Evolutionary conservation across 2,329 filamentous ascomycete species (phyloP).

Genomic region (Botrytis tulipae): DNA sequence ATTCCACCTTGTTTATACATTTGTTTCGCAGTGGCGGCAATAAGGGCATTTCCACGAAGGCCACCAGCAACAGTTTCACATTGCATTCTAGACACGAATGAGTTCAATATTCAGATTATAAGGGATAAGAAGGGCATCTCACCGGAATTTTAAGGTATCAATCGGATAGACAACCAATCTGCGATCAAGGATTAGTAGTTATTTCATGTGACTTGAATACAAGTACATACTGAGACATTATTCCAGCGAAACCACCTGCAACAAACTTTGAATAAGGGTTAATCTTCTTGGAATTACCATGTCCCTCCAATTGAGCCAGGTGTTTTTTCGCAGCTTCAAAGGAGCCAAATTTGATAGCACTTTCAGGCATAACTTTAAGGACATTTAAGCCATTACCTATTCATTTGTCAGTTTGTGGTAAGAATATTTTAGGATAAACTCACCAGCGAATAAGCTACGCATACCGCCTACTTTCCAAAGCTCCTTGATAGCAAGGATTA

Average conservation of each 20-base stretch:
- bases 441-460: constrained; percentile 89
- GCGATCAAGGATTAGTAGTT: constrained; percentile 22
- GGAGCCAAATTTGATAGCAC: constrained; percentile 95
- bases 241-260: constrained; percentile 86
- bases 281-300: constrained; percentile 76
- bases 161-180: constrained; percentile 79
- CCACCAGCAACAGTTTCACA: constrained; percentile 90
- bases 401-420: constrained; percentile 21
- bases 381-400: constrained; percentile 94
- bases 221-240: constrained; percentile 77
- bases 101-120: constrained; percentile 20
- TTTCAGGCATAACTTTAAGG: constrained; percentile 97
- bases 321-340: constrained; percentile 93
- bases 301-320: constrained; percentile 83
- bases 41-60: constrained; percentile 76
- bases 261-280: constrained; percentile 84
- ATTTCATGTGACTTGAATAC: constrained; percentile 3
- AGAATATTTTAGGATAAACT: constrained; percentile 35
- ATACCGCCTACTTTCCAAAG: constrained; percentile 84
- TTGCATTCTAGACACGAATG: constrained; percentile 59
- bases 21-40: constrained; percentile 77
- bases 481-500: constrained; percentile 70
- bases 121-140: constrained; percentile 14
- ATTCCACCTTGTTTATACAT: constrained; percentile 79
- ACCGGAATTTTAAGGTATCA: constrained; percentile 57